These are phyloP conservation scores for Syzygium aromaticum DNA, from an alignment of 345 rosid genomes.

Conservation along the genomic window DNA sequence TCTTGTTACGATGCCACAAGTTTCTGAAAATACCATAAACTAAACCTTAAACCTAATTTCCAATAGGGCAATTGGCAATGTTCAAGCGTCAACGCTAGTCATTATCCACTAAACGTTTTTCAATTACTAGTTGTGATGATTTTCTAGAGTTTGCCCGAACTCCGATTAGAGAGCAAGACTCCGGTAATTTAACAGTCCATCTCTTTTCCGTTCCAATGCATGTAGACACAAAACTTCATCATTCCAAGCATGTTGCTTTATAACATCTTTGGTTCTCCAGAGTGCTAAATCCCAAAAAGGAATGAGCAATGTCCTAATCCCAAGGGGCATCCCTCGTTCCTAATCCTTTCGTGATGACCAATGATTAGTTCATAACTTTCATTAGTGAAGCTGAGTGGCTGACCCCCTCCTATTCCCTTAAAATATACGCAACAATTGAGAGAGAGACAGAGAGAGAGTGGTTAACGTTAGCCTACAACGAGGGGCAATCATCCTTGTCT, in stretches of 20 bases:
- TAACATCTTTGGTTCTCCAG: background rate
- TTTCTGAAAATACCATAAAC: too few species aligned
- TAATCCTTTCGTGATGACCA: constrained; percentile 3
- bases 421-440: background rate
- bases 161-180: background rate
- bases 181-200: background rate
- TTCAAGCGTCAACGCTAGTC: too few species aligned
- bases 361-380: constrained; percentile 8
- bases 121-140: too few species aligned
- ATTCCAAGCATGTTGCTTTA: background rate
- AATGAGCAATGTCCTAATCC: background rate
- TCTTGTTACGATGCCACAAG: too few species aligned
- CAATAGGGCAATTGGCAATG: too few species aligned
- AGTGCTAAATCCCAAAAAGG: background rate
- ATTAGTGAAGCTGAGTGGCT: background rate
- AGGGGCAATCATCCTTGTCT: constrained; percentile 38
- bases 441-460: background rate
- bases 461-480: constrained; percentile 20
- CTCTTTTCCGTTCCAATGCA: background rate
- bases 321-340: background rate
- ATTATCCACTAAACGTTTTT: too few species aligned
- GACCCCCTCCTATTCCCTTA: background rate
- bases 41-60: too few species aligned
- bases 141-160: too few species aligned
- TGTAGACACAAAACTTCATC: background rate